Conservation (phyloP, 2,329 filamentous ascomycete genomes). For the Podosphaera xanthii region DNA sequence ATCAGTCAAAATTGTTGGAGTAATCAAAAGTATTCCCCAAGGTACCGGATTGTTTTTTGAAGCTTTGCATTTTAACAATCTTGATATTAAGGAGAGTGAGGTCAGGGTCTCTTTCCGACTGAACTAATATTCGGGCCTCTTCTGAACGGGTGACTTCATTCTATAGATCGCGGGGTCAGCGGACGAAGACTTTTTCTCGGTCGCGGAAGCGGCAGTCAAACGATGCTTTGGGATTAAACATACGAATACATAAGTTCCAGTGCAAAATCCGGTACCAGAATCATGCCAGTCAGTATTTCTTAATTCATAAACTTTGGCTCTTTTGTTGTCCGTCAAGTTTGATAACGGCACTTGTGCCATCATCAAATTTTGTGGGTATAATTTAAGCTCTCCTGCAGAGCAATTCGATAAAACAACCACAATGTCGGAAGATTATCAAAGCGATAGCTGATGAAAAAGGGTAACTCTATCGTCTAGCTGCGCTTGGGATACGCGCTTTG, state of each 20-base stretch:
- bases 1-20: neutral
- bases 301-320: conserved; percentile 98
- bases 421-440: conserved; percentile 36
- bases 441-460: conserved; percentile 22
- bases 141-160: conserved; percentile 38
- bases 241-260: conserved; percentile 25
- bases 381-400: conserved; percentile 26
- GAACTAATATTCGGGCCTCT: conserved; percentile 70
- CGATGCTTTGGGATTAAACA: conserved; percentile 3
- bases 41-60: conserved; percentile 66
- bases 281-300: conserved; percentile 99
- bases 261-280: conserved; percentile 87
- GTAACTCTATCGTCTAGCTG: neutral
- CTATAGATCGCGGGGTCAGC: conserved; percentile 19
- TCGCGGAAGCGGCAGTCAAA: conserved; percentile 3
- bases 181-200: conserved; percentile 2
- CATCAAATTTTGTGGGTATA: conserved; percentile 34
- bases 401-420: conserved; percentile 29
- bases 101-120: conserved; percentile 78
- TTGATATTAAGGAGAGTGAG: conserved; percentile 69
- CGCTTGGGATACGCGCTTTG: neutral
- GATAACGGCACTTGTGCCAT: conserved; percentile 52
- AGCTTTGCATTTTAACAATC: conserved; percentile 83
- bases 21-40: neutral
- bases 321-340: conserved; percentile 34